Base-by-base conservation (phyloP, 345 rosid species). In the Toxicodendron radicans region DNA sequence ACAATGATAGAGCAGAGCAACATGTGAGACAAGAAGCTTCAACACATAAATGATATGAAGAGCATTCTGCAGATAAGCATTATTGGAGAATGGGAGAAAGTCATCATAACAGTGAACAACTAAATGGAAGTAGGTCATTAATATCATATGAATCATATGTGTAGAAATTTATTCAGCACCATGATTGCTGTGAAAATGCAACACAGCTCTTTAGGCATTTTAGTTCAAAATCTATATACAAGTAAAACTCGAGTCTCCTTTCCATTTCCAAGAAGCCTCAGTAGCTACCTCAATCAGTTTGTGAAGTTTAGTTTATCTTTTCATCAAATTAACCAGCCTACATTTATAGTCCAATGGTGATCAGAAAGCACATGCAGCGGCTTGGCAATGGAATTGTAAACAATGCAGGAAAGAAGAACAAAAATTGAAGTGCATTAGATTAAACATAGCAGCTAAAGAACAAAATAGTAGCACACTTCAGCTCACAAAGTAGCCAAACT, bases 131-230 rank as follows among this genome's bases (percentile, higher is more conserved):
- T 18, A 16, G 41, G 43, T 49, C 43, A 27, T 27, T 27, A 27
- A 27, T 27, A 27, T 27, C 30, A 27, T 27, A 27, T 27, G 30
- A 27, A 27, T 27, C 30, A 48, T 18, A 3, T 16, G 30, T 16
- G 27, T 21, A 66, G 0, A 51, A 8, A 27, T 1, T 10, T 17
- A 67, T 51, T 30, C 58, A 67, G 41, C 52, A 64, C 17, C 32
- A 67, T 65, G 54, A 48, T 45, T 5, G 32, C n/a, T 20, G 68
- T 18, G 10, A 65, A 23, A 49, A 65, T 21, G 69, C 69, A 46
- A 43, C 43, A 52, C 24, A 32, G 46, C 41, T n/a, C 71, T 21
- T 51, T 30, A 17, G 43, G 43, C 70, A 23, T 41, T 21, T 66
- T 17, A 27, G 30, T 27, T 27, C 43, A 66, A 49, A 27, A 17